Base-by-base conservation (phyloP, 352 stramenopile species). In the Globisporangium nunn region DNA sequence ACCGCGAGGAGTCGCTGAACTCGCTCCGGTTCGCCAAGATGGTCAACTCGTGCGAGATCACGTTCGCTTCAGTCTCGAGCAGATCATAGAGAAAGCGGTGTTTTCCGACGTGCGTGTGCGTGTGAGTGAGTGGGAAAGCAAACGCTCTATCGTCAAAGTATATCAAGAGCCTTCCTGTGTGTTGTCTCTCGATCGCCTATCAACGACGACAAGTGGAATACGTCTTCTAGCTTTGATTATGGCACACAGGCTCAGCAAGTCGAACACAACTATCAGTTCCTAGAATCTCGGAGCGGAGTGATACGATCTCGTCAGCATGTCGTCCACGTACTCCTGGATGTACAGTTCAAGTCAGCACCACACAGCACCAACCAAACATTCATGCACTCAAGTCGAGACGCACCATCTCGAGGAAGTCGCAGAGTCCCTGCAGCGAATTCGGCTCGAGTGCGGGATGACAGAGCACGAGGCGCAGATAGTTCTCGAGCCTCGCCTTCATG, bases 1-100 rank as follows among this genome's bases (percentile, higher is more conserved):
- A 95, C 45, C 79, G 84, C 11, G 78, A 94, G 51, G 87, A 96
- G 58, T 91, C 80, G 40, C 71, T 95, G 7, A 94, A 93, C 64
- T 93, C 85, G 2, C 66, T 96, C 23, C 78, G 87, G 2, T 96
- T 96, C 43, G 87, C 87, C 17, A 92, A 93, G 69, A 93, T 81
- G 28, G 87, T 93, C 33, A 93, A 94, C 64, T 86, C 82, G 45
- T 96, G 87, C 66, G 85, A 93, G 60, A 89, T 93, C 44, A 71
- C 85, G 15, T 85, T 79, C 47, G 67, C 80, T 1, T 86, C 76
- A 29, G 75, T 85, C 63, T 75, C 71, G 28, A 81, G 46, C 61
- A 69, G 76, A 14, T 61, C 54, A 4, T 66, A 46, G 35, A 48
- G 40, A 23, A 23, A 23, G 23, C 23, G 23, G 23, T 1, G 23